phyloP scores from a whole-genome alignment of 202 grass and related monocot species.

The Brachypodium distachyon region DNA sequence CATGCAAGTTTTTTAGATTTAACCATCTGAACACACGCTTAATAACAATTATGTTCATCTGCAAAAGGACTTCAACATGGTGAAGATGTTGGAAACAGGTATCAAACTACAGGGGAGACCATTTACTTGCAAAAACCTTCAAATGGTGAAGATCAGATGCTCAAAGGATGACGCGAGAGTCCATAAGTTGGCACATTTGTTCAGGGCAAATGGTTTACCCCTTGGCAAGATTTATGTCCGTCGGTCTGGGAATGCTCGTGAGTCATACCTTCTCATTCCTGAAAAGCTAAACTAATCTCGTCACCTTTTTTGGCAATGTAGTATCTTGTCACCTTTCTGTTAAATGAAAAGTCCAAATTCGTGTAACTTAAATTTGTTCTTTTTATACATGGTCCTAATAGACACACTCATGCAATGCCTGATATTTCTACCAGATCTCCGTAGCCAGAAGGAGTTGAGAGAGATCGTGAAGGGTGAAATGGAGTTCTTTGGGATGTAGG shows the following conservation, averaged over 20 bases:
- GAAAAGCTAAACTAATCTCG: neutral
- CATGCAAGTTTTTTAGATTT: too few species aligned
- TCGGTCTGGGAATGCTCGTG: neutral
- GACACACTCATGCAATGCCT: neutral
- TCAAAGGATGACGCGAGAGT: neutral
- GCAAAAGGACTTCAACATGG: neutral
- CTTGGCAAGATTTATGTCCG: conserved; percentile 1
- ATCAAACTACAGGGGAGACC: neutral
- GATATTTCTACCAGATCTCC: neutral
- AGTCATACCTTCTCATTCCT: neutral
- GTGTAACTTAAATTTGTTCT: neutral
- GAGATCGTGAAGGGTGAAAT: too few species aligned
- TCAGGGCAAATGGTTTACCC: conserved; percentile 6
- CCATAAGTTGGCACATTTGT: conserved; percentile 14
- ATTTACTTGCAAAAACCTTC: conserved; percentile 5
- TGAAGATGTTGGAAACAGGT: neutral
- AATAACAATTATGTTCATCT: neutral
- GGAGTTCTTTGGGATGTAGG: too few species aligned
- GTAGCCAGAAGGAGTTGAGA: neutral
- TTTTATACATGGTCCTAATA: neutral
- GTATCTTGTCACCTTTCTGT: neutral
- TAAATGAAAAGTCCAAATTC: neutral
- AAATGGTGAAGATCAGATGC: conserved; percentile 25
- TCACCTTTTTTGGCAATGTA: neutral
- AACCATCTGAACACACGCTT: neutral